These are phyloP conservation scores for Nelumbo lutea DNA, from an alignment of 164 flowering plant species.

Conservation along the genomic window DNA sequence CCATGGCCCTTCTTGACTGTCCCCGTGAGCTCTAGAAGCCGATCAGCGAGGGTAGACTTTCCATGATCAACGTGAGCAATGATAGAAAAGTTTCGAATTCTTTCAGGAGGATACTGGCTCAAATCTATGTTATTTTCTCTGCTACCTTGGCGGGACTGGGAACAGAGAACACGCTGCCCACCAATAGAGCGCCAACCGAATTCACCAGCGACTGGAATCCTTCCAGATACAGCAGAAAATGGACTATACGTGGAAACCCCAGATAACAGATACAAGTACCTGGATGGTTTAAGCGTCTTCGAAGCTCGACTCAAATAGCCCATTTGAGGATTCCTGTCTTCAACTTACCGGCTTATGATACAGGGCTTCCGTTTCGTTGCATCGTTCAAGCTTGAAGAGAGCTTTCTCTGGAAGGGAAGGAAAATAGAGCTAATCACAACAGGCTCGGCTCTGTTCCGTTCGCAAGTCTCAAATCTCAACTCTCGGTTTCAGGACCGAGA, in stretches of 20 bases:
- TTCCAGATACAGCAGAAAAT: conserved; percentile 12
- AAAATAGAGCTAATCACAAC: too few species aligned
- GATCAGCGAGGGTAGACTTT: conserved; percentile 89
- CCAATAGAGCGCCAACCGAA: conserved; percentile 8
- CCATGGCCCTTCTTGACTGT: conserved; percentile 89
- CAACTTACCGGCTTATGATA: conserved; percentile 3
- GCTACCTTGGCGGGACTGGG: conserved; percentile 39
- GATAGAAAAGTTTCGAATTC: conserved; percentile 87
- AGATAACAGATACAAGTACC: conserved; percentile 4
- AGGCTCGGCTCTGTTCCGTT: too few species aligned
- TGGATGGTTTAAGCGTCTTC: conserved; percentile 23
- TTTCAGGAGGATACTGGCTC: conserved; percentile 64
- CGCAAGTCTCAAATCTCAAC: too few species aligned
- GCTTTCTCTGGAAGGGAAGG: background rate
- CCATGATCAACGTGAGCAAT: conserved; percentile 99
- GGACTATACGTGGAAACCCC: conserved; percentile 7
- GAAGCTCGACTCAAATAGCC: conserved; percentile 34
- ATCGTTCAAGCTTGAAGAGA: conserved; percentile 1
- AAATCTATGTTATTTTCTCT: conserved; percentile 48
- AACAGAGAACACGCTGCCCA: conserved; percentile 32
- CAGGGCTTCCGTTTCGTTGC: conserved; percentile 5
- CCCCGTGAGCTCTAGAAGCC: conserved; percentile 93
- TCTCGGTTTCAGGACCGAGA: too few species aligned
- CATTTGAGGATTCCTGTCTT: conserved; percentile 22
- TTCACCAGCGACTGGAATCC: background rate